phyloP scores from a whole-genome alignment of 805 yeast genomes.

The Metschnikowia anglica region DNA sequence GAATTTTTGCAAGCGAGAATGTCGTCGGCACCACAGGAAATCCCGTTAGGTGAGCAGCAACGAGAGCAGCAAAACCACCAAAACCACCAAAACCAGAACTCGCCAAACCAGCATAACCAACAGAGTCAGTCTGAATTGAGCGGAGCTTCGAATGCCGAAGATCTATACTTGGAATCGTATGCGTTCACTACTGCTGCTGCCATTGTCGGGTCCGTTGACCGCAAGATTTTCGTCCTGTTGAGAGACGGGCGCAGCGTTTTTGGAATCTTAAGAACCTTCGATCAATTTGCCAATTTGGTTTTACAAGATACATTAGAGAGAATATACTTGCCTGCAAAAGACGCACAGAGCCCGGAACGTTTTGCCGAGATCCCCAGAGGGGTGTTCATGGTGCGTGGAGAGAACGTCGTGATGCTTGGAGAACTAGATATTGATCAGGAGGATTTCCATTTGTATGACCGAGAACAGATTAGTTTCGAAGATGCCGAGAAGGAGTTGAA shows the following conservation, averaged over 20 bases:
- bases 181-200: conserved; percentile 89
- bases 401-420: conserved; percentile 90
- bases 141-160: conserved; percentile 41
- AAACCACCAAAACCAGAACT: not conserved
- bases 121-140: conserved; percentile 8
- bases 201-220: conserved; percentile 81
- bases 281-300: conserved; percentile 90
- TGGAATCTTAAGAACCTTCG: conserved; percentile 92
- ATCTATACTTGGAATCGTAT: conserved; percentile 72
- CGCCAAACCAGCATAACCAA: not conserved
- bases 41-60: conserved; percentile 2
- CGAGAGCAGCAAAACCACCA: not conserved
- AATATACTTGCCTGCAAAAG: conserved; percentile 52
- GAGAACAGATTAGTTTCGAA: conserved; percentile 59
- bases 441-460: conserved; percentile 60
- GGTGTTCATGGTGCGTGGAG: conserved; percentile 89
- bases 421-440: conserved; percentile 88
- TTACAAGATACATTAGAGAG: conserved; percentile 89
- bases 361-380: conserved; percentile 82
- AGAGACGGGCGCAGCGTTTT: conserved; percentile 87
- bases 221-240: conserved; percentile 76
- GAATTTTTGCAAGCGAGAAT: not conserved
- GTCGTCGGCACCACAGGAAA: conserved; percentile 3
- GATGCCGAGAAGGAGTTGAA: conserved; percentile 53
- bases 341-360: conserved; percentile 41